phyloP scores from a whole-genome alignment of 1,284 basidiomycete genomes.

The Marasmius tenuissimus region DNA sequence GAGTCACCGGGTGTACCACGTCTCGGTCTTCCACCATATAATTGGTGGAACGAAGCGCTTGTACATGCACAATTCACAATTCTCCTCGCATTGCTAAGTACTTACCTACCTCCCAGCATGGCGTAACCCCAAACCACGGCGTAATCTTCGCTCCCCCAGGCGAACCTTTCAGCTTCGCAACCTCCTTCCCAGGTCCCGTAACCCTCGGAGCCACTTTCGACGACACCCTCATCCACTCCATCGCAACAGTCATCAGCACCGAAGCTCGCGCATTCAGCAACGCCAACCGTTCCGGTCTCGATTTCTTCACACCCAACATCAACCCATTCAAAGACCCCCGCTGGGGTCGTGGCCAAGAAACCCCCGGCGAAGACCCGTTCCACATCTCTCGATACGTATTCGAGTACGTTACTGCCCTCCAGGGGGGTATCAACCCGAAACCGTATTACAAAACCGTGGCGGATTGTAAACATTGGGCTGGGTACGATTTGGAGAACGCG shows the following conservation, averaged over 20 bases:
- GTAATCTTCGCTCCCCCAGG: conserved; percentile 48
- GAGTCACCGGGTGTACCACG: conserved; percentile 49
- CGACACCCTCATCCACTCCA: conserved; percentile 45
- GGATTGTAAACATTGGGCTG: conserved; percentile 60
- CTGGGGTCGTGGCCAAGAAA: conserved; percentile 64
- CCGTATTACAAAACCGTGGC: conserved; percentile 51
- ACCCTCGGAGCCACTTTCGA: conserved; percentile 90
- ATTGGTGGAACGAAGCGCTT: conserved; percentile 57
- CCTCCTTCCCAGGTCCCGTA: conserved; percentile 75
- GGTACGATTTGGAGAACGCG: conserved; percentile 59
- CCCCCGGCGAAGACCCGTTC: conserved; percentile 59
- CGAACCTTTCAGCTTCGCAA: conserved; percentile 49
- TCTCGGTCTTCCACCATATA: conserved; percentile 49
- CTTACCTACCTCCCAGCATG: conserved; percentile 37
- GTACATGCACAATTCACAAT: conserved; percentile 24
- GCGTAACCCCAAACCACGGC: conserved; percentile 51
- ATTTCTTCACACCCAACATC: conserved; percentile 60
- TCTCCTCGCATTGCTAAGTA: not conserved
- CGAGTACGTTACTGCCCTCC: conserved; percentile 51
- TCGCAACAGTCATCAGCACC: conserved; percentile 51
- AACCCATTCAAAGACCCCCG: conserved; percentile 63
- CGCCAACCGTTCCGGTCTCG: conserved; percentile 41
- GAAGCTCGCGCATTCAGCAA: conserved; percentile 61
- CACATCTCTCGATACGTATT: conserved; percentile 53
- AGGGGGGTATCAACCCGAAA: conserved; percentile 53